Conservation (phyloP, 2,329 filamentous ascomycete species). For the Rhinocladiella similis region DNA sequence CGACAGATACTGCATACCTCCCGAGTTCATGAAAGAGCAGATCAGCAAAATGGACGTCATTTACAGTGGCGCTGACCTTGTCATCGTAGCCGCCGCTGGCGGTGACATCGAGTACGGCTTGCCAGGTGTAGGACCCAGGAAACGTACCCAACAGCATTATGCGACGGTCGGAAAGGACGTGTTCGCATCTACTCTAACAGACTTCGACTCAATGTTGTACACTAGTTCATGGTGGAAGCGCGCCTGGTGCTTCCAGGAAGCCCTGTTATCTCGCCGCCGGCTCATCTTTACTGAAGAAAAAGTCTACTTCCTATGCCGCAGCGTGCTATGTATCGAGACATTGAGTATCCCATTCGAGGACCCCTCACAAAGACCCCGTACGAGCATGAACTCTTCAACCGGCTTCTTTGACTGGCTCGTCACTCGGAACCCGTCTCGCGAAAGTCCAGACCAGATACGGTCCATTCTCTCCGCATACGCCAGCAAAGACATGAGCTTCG, state of each 20-base stretch:
- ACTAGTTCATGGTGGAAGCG: constrained; percentile 34
- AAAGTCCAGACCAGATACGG: constrained; percentile 12
- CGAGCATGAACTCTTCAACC: neutral
- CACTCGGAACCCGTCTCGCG: constrained; percentile 5
- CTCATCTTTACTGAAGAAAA: constrained; percentile 35
- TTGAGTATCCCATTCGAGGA: constrained; percentile 7
- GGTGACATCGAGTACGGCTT: constrained; percentile 23
- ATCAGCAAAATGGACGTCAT: constrained; percentile 26
- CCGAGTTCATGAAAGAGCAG: constrained; percentile 21
- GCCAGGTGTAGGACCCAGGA: constrained; percentile 20
- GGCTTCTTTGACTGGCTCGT: constrained; percentile 14
- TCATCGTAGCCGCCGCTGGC: constrained; percentile 15
- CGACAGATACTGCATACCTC: constrained; percentile 33
- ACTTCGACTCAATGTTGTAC: constrained; percentile 23
- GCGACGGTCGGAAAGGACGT: constrained; percentile 2
- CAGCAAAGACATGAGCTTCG: constrained; percentile 2
- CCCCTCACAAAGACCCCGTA: neutral
- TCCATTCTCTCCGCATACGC: constrained; percentile 14
- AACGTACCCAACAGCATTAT: constrained; percentile 15
- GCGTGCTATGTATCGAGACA: constrained; percentile 17
- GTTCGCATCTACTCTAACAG: constrained; percentile 4
- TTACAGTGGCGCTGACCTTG: constrained; percentile 10
- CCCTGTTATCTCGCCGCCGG: constrained; percentile 36
- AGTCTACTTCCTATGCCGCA: constrained; percentile 23
- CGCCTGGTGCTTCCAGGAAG: constrained; percentile 42